Conservation (phyloP, 2,329 filamentous ascomycete species). For the Aspergillus fumigatiaffinis region DNA sequence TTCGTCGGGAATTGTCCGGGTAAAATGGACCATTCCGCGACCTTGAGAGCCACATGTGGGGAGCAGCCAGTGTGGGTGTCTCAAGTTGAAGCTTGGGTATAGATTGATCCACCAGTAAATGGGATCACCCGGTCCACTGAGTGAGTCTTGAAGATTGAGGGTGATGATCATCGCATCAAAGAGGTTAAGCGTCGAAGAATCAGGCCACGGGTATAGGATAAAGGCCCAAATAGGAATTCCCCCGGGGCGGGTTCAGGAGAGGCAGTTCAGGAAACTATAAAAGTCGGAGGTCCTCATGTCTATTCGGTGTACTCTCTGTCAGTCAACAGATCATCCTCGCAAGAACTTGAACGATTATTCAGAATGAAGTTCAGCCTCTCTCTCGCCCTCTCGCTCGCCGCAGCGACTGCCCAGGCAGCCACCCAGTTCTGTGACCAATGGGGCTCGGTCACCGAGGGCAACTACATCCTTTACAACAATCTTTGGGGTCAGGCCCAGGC, state of each 20-base stretch:
- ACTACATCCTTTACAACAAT: slow-evolving; percentile 52
- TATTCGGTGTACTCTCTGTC: background rate
- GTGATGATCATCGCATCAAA: background rate
- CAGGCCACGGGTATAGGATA: background rate
- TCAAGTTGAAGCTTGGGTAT: slow-evolving; percentile 4
- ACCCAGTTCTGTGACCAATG: slow-evolving; percentile 41
- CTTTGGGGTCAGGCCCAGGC: slow-evolving; percentile 46
- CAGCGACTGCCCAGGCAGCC: slow-evolving; percentile 23
- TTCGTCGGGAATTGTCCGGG: background rate
- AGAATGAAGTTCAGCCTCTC: slow-evolving; percentile 27
- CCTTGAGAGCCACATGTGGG: background rate
- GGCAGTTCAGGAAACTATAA: background rate
- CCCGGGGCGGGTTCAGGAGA: background rate
- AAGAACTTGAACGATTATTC: background rate
- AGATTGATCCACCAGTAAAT: slow-evolving; percentile 7
- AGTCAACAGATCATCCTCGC: background rate
- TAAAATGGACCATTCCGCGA: background rate
- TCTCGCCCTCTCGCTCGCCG: slow-evolving; percentile 21
- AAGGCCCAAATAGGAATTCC: background rate
- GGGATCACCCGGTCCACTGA: background rate
- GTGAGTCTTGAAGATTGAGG: background rate
- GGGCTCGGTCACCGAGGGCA: slow-evolving; percentile 34
- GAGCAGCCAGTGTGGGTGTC: slow-evolving; percentile 2
- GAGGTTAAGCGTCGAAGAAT: background rate
- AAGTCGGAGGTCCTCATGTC: background rate